A percentile compares a stretch with the other conserved stretches of the same genome.
Conservation (phyloP, 805 yeast species). For the Yamadazyma endophytica region DNA sequence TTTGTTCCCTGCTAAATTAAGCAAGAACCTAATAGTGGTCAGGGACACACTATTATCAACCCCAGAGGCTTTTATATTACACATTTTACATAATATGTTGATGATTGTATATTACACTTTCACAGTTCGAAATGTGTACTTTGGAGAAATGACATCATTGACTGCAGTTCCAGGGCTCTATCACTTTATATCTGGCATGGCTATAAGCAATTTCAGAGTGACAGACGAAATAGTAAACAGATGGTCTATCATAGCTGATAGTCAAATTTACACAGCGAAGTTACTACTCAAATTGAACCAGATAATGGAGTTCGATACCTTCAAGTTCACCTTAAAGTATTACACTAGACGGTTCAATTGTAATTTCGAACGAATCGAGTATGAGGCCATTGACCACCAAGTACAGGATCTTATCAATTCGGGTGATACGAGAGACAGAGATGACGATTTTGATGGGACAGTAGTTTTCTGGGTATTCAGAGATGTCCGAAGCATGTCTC, state of each 20-base stretch:
- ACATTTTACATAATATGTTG: constrained; percentile 16
- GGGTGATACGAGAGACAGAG: constrained; percentile 7
- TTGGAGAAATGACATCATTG: constrained; percentile 13
- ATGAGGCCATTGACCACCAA: constrained; percentile 5
- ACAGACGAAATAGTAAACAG: constrained; percentile 10
- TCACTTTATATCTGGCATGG: constrained; percentile 18
- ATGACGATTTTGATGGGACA: constrained; percentile 17
- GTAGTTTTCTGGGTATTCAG: constrained; percentile 20
- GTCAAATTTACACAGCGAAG: constrained; percentile 14
- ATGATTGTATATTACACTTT: constrained; percentile 14
- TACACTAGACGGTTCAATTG: constrained; percentile 10
- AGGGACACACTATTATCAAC: constrained; percentile 16
- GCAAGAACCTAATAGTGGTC: constrained; percentile 15
- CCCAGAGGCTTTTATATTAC: constrained; percentile 17
- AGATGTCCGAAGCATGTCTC: constrained; percentile 18
- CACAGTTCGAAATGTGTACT: constrained; percentile 9
- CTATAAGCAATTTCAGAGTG: constrained; percentile 17
- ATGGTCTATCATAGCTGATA: constrained; percentile 16
- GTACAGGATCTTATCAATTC: constrained; percentile 6
- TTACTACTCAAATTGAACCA: constrained; percentile 12
- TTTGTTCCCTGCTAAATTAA: constrained; percentile 18
- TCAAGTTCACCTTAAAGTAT: constrained; percentile 12
- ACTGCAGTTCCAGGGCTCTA: constrained; percentile 19
- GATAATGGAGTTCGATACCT: constrained; percentile 18
- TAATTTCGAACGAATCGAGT: constrained; percentile 4